Percentiles rank a stretch among this genome's conserved stretches.
Conservation (phyloP, 208 protist species). For the Acanthamoeba healyi region DNA sequence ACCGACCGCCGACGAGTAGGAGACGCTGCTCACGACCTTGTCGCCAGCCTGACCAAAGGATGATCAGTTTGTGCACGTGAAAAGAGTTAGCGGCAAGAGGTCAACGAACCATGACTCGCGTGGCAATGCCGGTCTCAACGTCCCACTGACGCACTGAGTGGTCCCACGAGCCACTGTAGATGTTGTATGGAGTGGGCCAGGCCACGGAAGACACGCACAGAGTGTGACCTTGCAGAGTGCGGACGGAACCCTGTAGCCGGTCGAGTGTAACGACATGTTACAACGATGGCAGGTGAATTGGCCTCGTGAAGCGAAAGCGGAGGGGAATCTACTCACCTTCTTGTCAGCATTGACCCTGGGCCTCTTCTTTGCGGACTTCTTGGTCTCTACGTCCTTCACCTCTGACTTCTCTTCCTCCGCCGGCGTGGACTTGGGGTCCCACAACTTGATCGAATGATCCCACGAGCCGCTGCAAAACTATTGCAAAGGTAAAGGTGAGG, state of each 20-base stretch:
- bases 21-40: constrained; percentile 44
- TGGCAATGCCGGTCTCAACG: constrained; percentile 28
- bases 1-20: neutral
- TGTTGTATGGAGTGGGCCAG: constrained; percentile 30
- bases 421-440: constrained; percentile 1
- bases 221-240: neutral
- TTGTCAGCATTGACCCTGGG: constrained; percentile 31
- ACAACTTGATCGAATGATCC: constrained; percentile 52
- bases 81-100: too few relatives aligned
- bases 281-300: too few relatives aligned
- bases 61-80: too few relatives aligned
- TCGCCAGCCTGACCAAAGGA: neutral
- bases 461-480: constrained; percentile 54
- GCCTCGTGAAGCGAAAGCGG: too few relatives aligned
- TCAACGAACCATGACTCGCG: neutral
- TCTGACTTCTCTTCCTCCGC: neutral
- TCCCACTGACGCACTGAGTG: constrained; percentile 49
- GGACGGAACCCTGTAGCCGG: neutral
- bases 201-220: constrained; percentile 20
- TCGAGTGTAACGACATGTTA: neutral
- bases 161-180: constrained; percentile 68
- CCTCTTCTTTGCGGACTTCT: constrained; percentile 14
- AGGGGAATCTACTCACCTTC: neutral
- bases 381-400: neutral
- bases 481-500: neutral